Conservation (phyloP, 768 basidiomycete genomes). For the Pleurotus ostreatus region DNA sequence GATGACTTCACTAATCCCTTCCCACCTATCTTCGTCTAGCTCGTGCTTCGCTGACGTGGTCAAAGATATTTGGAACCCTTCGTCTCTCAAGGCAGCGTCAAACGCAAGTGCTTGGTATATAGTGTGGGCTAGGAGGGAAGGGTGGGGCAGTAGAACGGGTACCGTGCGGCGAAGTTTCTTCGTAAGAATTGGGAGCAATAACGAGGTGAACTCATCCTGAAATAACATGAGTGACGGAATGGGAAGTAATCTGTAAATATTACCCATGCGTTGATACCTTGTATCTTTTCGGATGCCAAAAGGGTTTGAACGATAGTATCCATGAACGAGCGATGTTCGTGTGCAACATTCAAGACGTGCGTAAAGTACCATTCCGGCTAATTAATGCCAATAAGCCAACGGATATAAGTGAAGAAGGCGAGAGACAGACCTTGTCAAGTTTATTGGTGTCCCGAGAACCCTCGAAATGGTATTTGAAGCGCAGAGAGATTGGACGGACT, state of each 20-base stretch:
- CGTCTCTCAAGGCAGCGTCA: constrained; percentile 71
- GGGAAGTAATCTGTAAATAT: neutral
- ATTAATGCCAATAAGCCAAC: neutral
- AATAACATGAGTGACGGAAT: constrained; percentile 6
- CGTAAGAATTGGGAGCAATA: constrained; percentile 74
- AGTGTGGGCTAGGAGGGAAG: constrained; percentile 89
- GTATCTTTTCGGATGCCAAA: constrained; percentile 58
- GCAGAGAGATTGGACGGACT: constrained; percentile 73
- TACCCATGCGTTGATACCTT: constrained; percentile 73
- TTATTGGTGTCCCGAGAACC: constrained; percentile 83
- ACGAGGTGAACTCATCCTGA: constrained; percentile 79
- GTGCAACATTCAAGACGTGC: constrained; percentile 81
- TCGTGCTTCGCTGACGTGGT: constrained; percentile 37
- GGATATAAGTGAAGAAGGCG: neutral
- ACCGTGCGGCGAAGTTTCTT: constrained; percentile 74
- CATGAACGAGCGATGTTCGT: constrained; percentile 84
- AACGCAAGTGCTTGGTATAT: constrained; percentile 91
- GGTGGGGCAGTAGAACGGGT: constrained; percentile 68
- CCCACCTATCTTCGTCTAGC: constrained; percentile 41
- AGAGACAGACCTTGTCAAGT: constrained; percentile 72
- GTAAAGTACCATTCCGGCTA: constrained; percentile 98
- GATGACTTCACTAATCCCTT: constrained; percentile 78
- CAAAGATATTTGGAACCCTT: constrained; percentile 61
- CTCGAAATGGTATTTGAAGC: constrained; percentile 97
- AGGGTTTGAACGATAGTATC: constrained; percentile 69